Evolutionary conservation across 192 early-diverging fungal genomes (phyloP).

Genomic region (Coemansia sp.): DNA sequence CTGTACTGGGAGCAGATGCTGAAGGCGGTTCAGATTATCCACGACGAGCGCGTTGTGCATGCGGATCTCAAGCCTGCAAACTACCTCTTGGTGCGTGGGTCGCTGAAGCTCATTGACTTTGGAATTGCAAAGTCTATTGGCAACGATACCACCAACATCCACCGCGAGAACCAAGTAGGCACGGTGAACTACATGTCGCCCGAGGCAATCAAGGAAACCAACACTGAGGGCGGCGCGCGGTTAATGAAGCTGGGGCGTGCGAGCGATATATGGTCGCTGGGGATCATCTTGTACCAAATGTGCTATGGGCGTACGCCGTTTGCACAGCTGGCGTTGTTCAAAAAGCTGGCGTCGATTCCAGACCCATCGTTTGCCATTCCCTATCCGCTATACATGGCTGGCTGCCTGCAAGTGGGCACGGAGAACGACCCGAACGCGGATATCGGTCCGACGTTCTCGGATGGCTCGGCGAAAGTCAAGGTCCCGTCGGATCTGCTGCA

Average conservation of each 20-base stretch:
- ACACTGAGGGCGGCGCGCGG: conserved; percentile 30
- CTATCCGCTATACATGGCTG: conserved; percentile 59
- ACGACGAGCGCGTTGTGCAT: conserved; percentile 88
- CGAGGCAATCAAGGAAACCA: conserved; percentile 71
- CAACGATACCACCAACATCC: conserved; percentile 93
- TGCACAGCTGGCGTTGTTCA: conserved; percentile 62
- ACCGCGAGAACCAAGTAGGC: conserved; percentile 82
- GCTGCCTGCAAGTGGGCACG: conserved; percentile 36
- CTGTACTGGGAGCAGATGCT: conserved; percentile 95
- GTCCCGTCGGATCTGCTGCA: conserved; percentile 60
- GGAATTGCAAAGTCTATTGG: conserved; percentile 94
- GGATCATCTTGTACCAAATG: conserved; percentile 92
- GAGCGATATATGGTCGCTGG: conserved; percentile 90
- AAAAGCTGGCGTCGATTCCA: conserved; percentile 74
- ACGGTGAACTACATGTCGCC: conserved; percentile 98
- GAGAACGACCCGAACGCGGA: conserved; percentile 38
- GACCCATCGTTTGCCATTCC: conserved; percentile 68
- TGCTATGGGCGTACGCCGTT: conserved; percentile 87
- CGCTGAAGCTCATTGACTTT: conserved; percentile 95
- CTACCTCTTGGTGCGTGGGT: conserved; percentile 83
- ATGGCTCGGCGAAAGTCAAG: conserved; percentile 24
- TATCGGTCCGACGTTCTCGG: background rate
- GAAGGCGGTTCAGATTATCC: conserved; percentile 83
- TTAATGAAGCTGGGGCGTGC: conserved; percentile 71
- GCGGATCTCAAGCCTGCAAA: conserved; percentile 96